phyloP scores from a whole-genome alignment of 169 alveolate species.

The Eimeria sp. region DNA sequence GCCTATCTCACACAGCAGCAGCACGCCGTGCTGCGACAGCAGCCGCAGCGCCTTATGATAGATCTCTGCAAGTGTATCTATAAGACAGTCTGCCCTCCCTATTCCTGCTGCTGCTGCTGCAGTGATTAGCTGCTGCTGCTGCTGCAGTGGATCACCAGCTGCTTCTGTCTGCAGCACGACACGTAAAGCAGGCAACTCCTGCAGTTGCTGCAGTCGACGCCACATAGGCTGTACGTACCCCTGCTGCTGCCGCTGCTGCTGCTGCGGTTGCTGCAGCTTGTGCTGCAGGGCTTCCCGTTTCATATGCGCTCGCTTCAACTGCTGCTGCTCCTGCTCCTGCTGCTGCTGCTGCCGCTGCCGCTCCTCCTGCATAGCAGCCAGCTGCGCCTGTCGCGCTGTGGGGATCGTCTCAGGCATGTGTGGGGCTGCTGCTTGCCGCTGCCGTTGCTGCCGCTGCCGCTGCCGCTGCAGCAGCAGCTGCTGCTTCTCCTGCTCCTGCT shows the following conservation, averaged over 20 bases:
- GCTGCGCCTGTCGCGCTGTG: constrained; percentile 43
- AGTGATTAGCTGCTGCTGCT: constrained; percentile 2
- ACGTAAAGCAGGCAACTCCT: constrained; percentile 29
- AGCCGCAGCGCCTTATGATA: constrained; percentile 69
- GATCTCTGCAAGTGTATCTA: constrained; percentile 52
- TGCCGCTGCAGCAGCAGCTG: constrained; percentile 2
- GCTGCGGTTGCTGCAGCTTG: neutral
- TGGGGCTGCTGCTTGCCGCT: neutral
- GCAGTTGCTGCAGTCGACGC: constrained; percentile 65
- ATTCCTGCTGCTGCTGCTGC: neutral
- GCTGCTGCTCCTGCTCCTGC: constrained; percentile 7
- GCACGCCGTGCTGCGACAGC: constrained; percentile 64
- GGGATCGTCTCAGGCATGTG: neutral
- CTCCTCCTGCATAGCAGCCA: constrained; percentile 53
- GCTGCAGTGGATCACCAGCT: neutral
- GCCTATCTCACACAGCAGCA: constrained; percentile 61
- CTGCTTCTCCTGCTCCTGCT: constrained; percentile 12
- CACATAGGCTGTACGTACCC: constrained; percentile 27
- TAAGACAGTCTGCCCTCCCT: constrained; percentile 22
- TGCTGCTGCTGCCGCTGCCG: constrained; percentile 58
- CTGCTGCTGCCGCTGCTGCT: constrained; percentile 50
- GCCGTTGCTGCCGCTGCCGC: constrained; percentile 31
- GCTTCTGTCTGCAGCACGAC: constrained; percentile 20
- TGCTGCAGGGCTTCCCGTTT: constrained; percentile 29
- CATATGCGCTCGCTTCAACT: neutral